A percentile compares a stretch with the other conserved stretches of the same genome.
phyloP scores from a whole-genome alignment of 768 basidiomycete species.

The Hygrocybe punicea region DNA sequence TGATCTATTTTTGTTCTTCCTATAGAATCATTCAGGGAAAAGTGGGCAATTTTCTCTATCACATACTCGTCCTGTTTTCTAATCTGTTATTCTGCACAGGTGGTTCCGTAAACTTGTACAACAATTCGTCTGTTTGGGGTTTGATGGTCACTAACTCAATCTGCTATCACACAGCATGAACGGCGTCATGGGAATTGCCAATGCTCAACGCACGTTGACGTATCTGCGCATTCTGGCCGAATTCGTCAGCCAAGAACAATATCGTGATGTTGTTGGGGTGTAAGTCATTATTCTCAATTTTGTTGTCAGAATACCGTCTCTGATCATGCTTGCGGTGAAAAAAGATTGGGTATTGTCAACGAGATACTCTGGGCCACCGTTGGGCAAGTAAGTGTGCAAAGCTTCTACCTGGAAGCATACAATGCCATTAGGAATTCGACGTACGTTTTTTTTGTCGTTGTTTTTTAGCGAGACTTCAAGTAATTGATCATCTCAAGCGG shows the following conservation, averaged over 20 bases:
- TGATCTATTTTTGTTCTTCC: slow-evolving; percentile 17
- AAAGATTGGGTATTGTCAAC: slow-evolving; percentile 57
- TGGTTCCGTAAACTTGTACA: slow-evolving; percentile 64
- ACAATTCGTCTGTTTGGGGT: slow-evolving; percentile 9
- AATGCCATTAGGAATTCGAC: slow-evolving; percentile 43
- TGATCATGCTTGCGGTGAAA: not conserved
- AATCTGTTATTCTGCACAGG: slow-evolving; percentile 24
- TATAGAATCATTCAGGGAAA: slow-evolving; percentile 56
- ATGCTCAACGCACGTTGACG: slow-evolving; percentile 80
- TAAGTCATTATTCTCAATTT: slow-evolving; percentile 28
- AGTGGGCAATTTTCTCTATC: slow-evolving; percentile 1
- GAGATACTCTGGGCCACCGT: slow-evolving; percentile 60
- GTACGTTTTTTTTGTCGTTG: slow-evolving; percentile 23
- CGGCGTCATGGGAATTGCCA: slow-evolving; percentile 86
- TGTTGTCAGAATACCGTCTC: not conserved
- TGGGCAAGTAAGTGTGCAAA: slow-evolving; percentile 44
- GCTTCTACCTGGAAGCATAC: slow-evolving; percentile 47
- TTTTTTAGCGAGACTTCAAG: not conserved
- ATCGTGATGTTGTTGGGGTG: slow-evolving; percentile 69
- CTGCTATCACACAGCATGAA: slow-evolving; percentile 42
- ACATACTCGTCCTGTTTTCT: not conserved
- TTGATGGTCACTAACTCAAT: slow-evolving; percentile 6
- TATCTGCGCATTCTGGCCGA: slow-evolving; percentile 78
- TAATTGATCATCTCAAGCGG: slow-evolving; percentile 45
- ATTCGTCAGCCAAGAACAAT: slow-evolving; percentile 81